Evolutionary conservation across 805 yeast genomes (phyloP), one percentile per base, ranked within the genome.

Genomic region (Saccharomycopsis synnaedendra): DNA sequence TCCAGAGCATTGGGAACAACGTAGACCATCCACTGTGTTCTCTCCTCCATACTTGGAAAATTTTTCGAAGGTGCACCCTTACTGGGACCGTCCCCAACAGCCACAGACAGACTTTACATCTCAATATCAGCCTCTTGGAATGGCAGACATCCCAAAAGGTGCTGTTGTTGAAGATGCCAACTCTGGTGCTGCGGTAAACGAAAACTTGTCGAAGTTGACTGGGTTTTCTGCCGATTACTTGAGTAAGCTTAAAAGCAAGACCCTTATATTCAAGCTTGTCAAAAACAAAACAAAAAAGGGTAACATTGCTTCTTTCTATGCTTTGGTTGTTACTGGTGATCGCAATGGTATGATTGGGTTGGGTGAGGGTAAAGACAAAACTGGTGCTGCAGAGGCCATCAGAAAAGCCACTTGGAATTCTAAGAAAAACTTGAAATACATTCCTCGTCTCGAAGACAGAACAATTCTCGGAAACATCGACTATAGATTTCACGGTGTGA

Each of bases 401-500:
- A 68, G 75, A 39, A 85, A 86, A 61, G 96, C 97, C 4, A 87
- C 82, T 64, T 85, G 95, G 95, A 82, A 85, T 59, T 97, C 97
- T 1, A 83, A 89, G 47, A 85, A 87, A 64, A 86, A 87, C 63
- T 70, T 93, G 60, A 74, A 75, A 39, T 78, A 79, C 56, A 75
- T 93, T 46, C 95, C 95, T 49, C 76, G 96, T 57, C 82, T 83
- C 60, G 97, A 93, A 66, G 75, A 87, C 57, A 77, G 98, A 68
- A 93, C 98, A 11, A 84, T 93, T 46, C 77, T 78, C 58, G 95
- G 95, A 45, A 82, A 83, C 52, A 72, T 90, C 48, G 84, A 83
- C 57, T 73, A 81, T 67, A 86, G 87, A 62, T 86, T 69, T 66
- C 96, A 89, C 59, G 94, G 96, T 37, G 89, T 88, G 47, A 76